Conservation (phyloP, 2,329 filamentous ascomycete genomes). For the Penicillium polonicum region DNA sequence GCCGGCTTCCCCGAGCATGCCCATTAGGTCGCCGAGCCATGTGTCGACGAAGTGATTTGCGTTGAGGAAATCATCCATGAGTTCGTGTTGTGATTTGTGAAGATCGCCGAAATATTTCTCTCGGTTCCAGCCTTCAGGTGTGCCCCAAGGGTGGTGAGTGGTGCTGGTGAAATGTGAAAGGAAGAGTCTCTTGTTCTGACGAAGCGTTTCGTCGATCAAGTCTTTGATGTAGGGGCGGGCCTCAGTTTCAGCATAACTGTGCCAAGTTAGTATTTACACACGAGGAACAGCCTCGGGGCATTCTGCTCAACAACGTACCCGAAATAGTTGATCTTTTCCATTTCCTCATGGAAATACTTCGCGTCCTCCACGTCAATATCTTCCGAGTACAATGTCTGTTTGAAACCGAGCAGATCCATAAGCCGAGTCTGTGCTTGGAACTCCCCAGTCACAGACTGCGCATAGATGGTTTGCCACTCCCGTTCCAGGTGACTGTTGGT, state of each 20-base stretch:
- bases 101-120: constrained; percentile 4
- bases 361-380: constrained; percentile 27
- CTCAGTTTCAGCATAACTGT: constrained; percentile 39
- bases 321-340: constrained; percentile 44
- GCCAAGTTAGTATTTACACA: not conserved
- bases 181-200: constrained; percentile 30
- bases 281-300: not conserved
- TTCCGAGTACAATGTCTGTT: constrained; percentile 30
- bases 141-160: constrained; percentile 46
- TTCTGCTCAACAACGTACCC: constrained; percentile 28
- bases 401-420: constrained; percentile 39
- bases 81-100: constrained; percentile 7
- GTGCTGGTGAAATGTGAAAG: constrained; percentile 36
- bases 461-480: constrained; percentile 30
- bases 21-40: constrained; percentile 13
- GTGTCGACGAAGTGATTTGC: constrained; percentile 19
- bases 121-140: constrained; percentile 10
- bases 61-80: constrained; percentile 23
- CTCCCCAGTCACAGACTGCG: constrained; percentile 31
- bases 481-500: constrained; percentile 18
- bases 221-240: constrained; percentile 40
- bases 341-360: constrained; percentile 35
- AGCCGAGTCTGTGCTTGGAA: constrained; percentile 30
- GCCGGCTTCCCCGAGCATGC: constrained; percentile 19
- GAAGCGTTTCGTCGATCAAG: constrained; percentile 32